Conservation (phyloP, 768 basidiomycete species). For the Aureoboletus auriporus region DNA sequence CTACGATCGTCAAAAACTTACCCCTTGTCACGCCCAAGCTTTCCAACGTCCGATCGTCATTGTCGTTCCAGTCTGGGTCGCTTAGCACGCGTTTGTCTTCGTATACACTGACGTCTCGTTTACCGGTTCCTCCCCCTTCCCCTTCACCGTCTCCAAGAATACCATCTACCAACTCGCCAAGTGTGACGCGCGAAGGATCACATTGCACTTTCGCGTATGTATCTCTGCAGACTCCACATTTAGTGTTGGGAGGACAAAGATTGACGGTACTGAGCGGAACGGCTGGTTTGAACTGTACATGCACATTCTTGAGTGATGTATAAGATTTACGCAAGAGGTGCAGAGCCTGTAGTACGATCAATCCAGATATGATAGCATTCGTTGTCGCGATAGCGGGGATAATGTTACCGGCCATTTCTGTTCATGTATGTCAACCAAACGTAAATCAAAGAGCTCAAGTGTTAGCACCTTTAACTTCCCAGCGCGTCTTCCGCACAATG, state of each 20-base stretch:
- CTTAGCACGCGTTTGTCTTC: slow-evolving; percentile 84
- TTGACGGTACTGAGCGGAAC: slow-evolving; percentile 73
- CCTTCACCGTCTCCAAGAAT: slow-evolving; percentile 53
- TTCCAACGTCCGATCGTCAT: slow-evolving; percentile 72
- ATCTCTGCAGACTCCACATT: slow-evolving; percentile 85
- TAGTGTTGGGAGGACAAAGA: slow-evolving; percentile 65
- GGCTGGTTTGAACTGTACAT: slow-evolving; percentile 70
- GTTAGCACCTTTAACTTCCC: slow-evolving; percentile 88
- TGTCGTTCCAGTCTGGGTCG: slow-evolving; percentile 95
- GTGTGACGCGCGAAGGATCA: slow-evolving; percentile 62
- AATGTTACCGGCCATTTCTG: slow-evolving; percentile 99
- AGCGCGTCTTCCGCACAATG: slow-evolving; percentile 85
- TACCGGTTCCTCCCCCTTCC: slow-evolving; percentile 31
- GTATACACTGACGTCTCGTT: slow-evolving; percentile 72
- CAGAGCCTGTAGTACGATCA: slow-evolving; percentile 91
- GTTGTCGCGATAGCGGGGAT: slow-evolving; percentile 99
- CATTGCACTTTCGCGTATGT: slow-evolving; percentile 73
- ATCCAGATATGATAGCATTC: slow-evolving; percentile 93
- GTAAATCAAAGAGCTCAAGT: neutral
- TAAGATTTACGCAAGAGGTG: slow-evolving; percentile 72
- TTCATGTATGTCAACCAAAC: neutral
- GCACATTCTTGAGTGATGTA: slow-evolving; percentile 64
- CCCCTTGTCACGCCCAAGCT: slow-evolving; percentile 77
- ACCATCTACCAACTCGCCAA: slow-evolving; percentile 70
- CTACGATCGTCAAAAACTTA: slow-evolving; percentile 84